Conservation (phyloP, 768 basidiomycete genomes). For the Trametes cinnabarina region DNA sequence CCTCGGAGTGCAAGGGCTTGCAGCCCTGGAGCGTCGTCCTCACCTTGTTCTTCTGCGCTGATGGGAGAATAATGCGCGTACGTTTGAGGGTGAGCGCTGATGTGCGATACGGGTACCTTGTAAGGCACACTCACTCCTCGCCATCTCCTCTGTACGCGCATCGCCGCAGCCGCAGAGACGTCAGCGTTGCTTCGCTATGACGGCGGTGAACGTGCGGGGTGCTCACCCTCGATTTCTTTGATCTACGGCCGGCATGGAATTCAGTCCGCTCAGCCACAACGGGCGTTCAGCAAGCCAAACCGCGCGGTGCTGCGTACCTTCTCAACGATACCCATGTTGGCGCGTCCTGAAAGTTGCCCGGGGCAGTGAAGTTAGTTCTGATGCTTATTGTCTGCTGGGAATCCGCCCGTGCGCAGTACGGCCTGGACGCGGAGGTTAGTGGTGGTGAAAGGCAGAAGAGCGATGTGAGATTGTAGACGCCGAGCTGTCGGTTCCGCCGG, state of each 20-base stretch:
- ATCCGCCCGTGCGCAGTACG: not conserved
- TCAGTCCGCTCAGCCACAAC: not conserved
- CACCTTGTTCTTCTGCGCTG: constrained; percentile 96
- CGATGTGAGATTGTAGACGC: not conserved
- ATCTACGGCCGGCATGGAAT: constrained; percentile 50
- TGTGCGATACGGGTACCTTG: not conserved
- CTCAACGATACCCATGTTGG: constrained; percentile 14
- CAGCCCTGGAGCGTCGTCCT: constrained; percentile 1
- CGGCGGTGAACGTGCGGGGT: not conserved
- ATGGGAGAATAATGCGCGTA: not conserved
- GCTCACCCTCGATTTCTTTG: constrained; percentile 91
- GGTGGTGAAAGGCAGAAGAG: not conserved
- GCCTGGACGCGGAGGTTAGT: too few relatives aligned
- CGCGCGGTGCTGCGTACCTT: not conserved
- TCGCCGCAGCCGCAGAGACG: too few relatives aligned
- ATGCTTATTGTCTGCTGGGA: too few relatives aligned
- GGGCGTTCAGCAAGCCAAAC: too few relatives aligned
- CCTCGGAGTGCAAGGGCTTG: not conserved
- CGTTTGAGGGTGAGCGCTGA: not conserved
- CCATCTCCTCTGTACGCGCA: constrained; percentile 82
- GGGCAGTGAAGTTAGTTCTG: not conserved
- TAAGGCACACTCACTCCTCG: constrained; percentile 66
- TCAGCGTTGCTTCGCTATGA: not conserved
- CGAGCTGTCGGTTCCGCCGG: not conserved
- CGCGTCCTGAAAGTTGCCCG: not conserved